A percentile compares a stretch with the other conserved stretches of the same genome.
Evolutionary conservation across 768 basidiomycete species (phyloP).

Genomic region (Calvatia gigantea): DNA sequence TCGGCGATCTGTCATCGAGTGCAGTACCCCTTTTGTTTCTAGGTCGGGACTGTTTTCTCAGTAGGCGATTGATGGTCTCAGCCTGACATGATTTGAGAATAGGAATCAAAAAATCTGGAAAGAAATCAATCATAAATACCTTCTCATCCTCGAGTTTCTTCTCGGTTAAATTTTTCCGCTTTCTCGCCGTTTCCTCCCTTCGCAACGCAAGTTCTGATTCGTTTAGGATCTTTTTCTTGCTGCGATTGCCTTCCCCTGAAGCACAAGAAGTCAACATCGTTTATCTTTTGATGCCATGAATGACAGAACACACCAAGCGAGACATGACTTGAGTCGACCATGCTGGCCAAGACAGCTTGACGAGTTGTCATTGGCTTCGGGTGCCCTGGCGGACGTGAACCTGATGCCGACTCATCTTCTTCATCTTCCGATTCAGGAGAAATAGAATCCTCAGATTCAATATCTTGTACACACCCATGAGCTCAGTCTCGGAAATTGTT

Average conservation of each 20-base stretch:
- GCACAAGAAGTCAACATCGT: background rate
- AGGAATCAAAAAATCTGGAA: background rate
- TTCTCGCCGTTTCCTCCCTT: conserved; percentile 78
- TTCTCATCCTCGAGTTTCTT: conserved; percentile 87
- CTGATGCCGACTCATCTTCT: conserved; percentile 22
- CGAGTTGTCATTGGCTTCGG: conserved; percentile 48
- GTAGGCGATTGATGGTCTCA: conserved; percentile 85
- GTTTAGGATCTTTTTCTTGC: conserved; percentile 66
- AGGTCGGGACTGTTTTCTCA: conserved; percentile 79
- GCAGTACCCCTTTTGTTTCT: conserved; percentile 57
- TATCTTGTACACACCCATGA: conserved; percentile 18
- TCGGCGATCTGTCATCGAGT: conserved; percentile 40
- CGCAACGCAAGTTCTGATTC: conserved; percentile 71
- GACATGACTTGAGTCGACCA: conserved; percentile 66
- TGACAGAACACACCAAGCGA: conserved; percentile 43
- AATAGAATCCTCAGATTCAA: conserved; percentile 37
- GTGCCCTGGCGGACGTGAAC: conserved; percentile 22
- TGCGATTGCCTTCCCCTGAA: conserved; percentile 26
- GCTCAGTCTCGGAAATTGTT: background rate
- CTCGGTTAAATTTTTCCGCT: conserved; percentile 75
- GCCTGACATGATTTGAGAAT: conserved; percentile 38
- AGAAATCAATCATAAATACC: conserved; percentile 32
- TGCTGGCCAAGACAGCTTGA: conserved; percentile 70
- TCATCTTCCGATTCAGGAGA: conserved; percentile 28
- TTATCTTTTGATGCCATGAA: background rate